A percentile compares a stretch with the other conserved stretches of the same genome.
Conservation (phyloP, 805 yeast genomes). For the Dipodascus albidus region DNA sequence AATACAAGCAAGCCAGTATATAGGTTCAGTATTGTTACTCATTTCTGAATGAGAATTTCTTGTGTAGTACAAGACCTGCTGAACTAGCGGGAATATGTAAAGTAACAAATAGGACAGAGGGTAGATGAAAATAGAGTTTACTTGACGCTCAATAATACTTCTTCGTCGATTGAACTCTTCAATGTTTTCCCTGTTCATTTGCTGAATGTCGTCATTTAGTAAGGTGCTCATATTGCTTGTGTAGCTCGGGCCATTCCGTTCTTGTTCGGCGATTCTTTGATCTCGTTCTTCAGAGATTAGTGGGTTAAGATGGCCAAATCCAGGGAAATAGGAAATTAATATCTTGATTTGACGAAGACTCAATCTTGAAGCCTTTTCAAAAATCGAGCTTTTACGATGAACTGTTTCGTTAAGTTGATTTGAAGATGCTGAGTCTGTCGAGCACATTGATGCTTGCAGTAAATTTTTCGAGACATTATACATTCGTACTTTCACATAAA, state of each 20-base stretch:
- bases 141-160: conserved; percentile 56
- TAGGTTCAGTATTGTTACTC: conserved; percentile 22
- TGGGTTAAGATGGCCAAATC: conserved; percentile 8
- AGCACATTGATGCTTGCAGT: conserved; percentile 16
- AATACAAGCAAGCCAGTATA: conserved; percentile 51
- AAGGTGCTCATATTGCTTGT: conserved; percentile 5
- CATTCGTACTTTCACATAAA: conserved; percentile 38
- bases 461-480: conserved; percentile 12
- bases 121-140: conserved; percentile 67
- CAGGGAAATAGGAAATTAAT: conserved; percentile 8
- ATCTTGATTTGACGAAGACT: neutral
- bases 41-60: conserved; percentile 4
- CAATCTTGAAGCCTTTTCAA: conserved; percentile 1
- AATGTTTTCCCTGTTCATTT: conserved; percentile 35
- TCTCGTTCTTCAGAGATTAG: conserved; percentile 7
- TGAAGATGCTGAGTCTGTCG: conserved; percentile 1
- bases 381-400: conserved; percentile 3
- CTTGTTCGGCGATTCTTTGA: conserved; percentile 2
- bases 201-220: conserved; percentile 2
- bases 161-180: conserved; percentile 50
- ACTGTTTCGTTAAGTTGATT: conserved; percentile 2
- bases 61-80: conserved; percentile 40
- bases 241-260: neutral
- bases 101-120: conserved; percentile 69
- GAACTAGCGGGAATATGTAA: conserved; percentile 72